Conservation (phyloP, 2,329 filamentous ascomycete genomes). For the Microcyclosporella mali region DNA sequence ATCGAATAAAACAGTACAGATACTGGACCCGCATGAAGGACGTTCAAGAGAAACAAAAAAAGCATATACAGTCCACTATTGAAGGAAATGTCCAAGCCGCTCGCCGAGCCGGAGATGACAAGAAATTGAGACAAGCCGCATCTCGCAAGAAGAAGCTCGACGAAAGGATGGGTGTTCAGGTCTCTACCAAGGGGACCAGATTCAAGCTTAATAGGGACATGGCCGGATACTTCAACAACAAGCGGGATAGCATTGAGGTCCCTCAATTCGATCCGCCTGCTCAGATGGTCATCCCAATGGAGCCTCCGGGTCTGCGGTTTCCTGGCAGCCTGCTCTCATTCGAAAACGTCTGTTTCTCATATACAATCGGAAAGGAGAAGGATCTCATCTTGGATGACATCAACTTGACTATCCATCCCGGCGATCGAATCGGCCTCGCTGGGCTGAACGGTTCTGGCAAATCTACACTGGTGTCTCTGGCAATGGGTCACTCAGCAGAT, state of each 20-base stretch:
- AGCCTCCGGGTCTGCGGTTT: slow-evolving; percentile 34
- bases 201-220: slow-evolving; percentile 79
- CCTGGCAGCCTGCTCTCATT: slow-evolving; percentile 64
- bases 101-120: slow-evolving; percentile 72
- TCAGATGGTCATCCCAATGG: slow-evolving; percentile 52
- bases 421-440: slow-evolving; percentile 67
- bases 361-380: slow-evolving; percentile 39
- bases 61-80: slow-evolving; percentile 75
- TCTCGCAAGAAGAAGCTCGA: slow-evolving; percentile 79
- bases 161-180: slow-evolving; percentile 70
- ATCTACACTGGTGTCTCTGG: slow-evolving; percentile 66
- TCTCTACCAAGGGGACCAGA: slow-evolving; percentile 62
- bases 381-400: slow-evolving; percentile 55
- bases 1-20: slow-evolving; percentile 35
- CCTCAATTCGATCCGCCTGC: slow-evolving; percentile 53
- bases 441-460: slow-evolving; percentile 80
- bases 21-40: slow-evolving; percentile 71
- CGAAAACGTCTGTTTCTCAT: slow-evolving; percentile 63
- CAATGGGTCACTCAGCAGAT: slow-evolving; percentile 48
- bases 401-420: slow-evolving; percentile 62
- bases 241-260: slow-evolving; percentile 64
- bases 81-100: slow-evolving; percentile 67
- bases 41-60: slow-evolving; percentile 71
- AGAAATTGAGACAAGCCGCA: slow-evolving; percentile 79
- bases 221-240: slow-evolving; percentile 49